phyloP scores from a whole-genome alignment of 2,329 filamentous ascomycete species.

The Rutstroemia sp. region DNA sequence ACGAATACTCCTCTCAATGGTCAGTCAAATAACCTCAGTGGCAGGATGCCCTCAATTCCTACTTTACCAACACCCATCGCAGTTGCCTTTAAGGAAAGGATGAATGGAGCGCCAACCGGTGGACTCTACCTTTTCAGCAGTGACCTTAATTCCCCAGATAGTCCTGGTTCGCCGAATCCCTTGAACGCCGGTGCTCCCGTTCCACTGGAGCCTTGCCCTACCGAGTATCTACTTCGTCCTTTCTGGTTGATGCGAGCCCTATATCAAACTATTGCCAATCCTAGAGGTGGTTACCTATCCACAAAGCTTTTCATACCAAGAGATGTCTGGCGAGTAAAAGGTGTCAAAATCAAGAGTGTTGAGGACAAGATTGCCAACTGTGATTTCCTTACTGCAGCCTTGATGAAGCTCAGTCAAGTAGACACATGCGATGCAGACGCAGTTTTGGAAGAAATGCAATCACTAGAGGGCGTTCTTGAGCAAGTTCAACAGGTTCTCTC shows the following conservation, averaged over 20 bases:
- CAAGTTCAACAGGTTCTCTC: slow-evolving; percentile 69
- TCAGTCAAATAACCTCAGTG: slow-evolving; percentile 33
- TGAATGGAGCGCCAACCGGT: slow-evolving; percentile 50
- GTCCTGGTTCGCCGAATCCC: slow-evolving; percentile 58
- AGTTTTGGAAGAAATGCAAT: slow-evolving; percentile 89
- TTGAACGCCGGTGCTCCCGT: slow-evolving; percentile 59
- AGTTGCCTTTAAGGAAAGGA: slow-evolving; percentile 51
- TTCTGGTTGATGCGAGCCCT: slow-evolving; percentile 97
- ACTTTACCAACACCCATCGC: slow-evolving; percentile 61
- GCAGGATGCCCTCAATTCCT: slow-evolving; percentile 48
- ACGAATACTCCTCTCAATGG: slow-evolving; percentile 55
- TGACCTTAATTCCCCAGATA: slow-evolving; percentile 63
- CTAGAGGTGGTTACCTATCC: slow-evolving; percentile 84
- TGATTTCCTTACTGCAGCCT: slow-evolving; percentile 80
- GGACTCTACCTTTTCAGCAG: slow-evolving; percentile 79
- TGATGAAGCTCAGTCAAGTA: slow-evolving; percentile 74
- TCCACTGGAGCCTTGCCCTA: slow-evolving; percentile 84
- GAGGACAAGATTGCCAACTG: slow-evolving; percentile 94
- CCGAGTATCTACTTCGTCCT: slow-evolving; percentile 79
- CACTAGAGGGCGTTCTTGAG: slow-evolving; percentile 77
- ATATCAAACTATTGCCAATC: slow-evolving; percentile 86
- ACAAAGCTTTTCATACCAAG: slow-evolving; percentile 86
- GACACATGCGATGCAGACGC: slow-evolving; percentile 89
- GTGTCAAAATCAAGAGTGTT: slow-evolving; percentile 82
- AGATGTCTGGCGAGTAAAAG: slow-evolving; percentile 90